Conservation (phyloP, 1,284 basidiomycete species). For the Retiboletus fuscus region DNA sequence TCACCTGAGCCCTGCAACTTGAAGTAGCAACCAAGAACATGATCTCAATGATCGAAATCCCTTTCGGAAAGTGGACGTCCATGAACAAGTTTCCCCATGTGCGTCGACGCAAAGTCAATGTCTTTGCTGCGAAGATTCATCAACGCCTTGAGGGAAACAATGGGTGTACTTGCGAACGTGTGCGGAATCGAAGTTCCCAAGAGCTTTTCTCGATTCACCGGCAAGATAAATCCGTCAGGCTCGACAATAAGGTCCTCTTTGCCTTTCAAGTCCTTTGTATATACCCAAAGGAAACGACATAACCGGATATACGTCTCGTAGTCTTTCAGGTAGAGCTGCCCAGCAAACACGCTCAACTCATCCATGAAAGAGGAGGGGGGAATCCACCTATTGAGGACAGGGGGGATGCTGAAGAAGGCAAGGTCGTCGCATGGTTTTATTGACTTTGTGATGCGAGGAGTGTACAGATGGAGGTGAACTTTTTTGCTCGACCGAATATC, state of each 20-base stretch:
- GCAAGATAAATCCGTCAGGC: constrained; percentile 33
- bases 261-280: constrained; percentile 32
- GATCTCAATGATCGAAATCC: constrained; percentile 39
- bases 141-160: constrained; percentile 47
- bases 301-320: constrained; percentile 48
- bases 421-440: constrained; percentile 58
- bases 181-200: no score
- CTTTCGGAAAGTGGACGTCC: constrained; percentile 44
- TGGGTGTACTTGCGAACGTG: constrained; percentile 49
- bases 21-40: no score
- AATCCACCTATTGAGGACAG: constrained; percentile 36
- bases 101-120: constrained; percentile 51
- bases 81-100: constrained; percentile 57
- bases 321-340: constrained; percentile 39
- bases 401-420: constrained; percentile 50
- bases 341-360: constrained; percentile 59
- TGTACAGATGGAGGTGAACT: constrained; percentile 59
- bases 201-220: no score
- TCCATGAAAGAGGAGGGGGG: constrained; percentile 40
- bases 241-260: constrained; percentile 27
- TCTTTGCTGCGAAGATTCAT: constrained; percentile 56
- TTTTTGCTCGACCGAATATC: constrained; percentile 48
- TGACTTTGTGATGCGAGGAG: constrained; percentile 51
- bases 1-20: no score
- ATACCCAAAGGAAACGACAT: constrained; percentile 54